A percentile compares a stretch with the other conserved stretches of the same genome.
Conservation (phyloP, 805 yeast genomes). For the Ogataea haglerorum region DNA sequence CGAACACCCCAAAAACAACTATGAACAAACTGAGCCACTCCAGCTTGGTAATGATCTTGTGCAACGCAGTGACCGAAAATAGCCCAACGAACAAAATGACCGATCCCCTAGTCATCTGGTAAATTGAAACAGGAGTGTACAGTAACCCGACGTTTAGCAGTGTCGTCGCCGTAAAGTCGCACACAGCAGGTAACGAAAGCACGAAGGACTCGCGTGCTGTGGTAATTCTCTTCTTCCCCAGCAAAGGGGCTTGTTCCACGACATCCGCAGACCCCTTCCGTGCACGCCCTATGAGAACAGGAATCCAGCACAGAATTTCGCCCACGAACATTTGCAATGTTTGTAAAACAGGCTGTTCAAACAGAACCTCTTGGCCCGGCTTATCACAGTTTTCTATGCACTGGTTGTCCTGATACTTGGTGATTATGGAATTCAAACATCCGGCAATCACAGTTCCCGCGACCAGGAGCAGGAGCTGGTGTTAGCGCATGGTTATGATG, state of each 20-base stretch:
- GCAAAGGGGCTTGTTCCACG: constrained; percentile 1
- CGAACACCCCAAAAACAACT: constrained; percentile 65
- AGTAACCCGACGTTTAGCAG: constrained; percentile 71
- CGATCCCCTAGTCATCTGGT: constrained; percentile 85
- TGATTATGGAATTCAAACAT: constrained; percentile 66
- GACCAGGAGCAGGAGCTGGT: constrained; percentile 32
- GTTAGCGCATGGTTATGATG: neutral
- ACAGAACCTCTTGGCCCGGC: constrained; percentile 45
- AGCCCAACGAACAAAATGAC: constrained; percentile 73
- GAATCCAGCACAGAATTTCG: constrained; percentile 46
- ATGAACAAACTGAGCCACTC: constrained; percentile 67
- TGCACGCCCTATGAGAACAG: constrained; percentile 18
- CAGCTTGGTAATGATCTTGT: constrained; percentile 48
- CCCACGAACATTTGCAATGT: constrained; percentile 81
- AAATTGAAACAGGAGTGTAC: constrained; percentile 73
- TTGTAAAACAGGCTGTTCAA: constrained; percentile 78
- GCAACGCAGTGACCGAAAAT: constrained; percentile 60
- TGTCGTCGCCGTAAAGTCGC: constrained; percentile 74
- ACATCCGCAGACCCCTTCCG: neutral
- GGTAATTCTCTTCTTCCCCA: constrained; percentile 12
- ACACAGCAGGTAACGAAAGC: constrained; percentile 59
- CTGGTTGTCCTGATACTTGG: constrained; percentile 74
- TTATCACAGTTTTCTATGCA: constrained; percentile 56
- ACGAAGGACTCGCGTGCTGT: constrained; percentile 31
- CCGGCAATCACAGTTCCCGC: constrained; percentile 65